Evolutionary conservation across 352 stramenopile genomes (phyloP).

Genomic region (Phytophthora sojae): DNA sequence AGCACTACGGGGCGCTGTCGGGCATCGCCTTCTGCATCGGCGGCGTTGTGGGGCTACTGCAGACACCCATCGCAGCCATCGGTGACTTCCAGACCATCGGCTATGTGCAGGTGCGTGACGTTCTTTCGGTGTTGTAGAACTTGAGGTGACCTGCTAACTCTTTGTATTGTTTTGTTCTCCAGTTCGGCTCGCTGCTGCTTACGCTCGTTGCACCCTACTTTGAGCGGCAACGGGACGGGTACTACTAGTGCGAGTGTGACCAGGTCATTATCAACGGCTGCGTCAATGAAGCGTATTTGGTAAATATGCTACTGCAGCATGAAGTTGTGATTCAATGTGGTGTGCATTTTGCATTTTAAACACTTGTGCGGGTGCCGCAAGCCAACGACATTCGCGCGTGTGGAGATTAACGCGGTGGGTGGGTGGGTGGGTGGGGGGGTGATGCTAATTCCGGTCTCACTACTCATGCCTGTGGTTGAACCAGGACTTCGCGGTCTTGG

Average conservation of each 20-base stretch:
- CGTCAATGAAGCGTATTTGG: too few species aligned
- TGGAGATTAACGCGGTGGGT: too few species aligned
- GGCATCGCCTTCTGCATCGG: slow-evolving; percentile 82
- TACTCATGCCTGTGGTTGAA: slow-evolving; percentile 18
- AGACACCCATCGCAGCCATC: slow-evolving; percentile 68
- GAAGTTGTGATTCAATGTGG: too few species aligned
- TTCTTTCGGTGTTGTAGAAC: not conserved
- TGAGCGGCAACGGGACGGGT: slow-evolving; percentile 47
- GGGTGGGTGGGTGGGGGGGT: too few species aligned
- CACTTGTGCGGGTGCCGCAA: too few species aligned
- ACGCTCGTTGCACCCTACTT: slow-evolving; percentile 60
- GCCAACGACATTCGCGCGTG: too few species aligned
- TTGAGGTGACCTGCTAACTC: not conserved
- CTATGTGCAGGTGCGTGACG: slow-evolving; percentile 56
- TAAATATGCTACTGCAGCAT: too few species aligned
- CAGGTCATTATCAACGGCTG: too few species aligned
- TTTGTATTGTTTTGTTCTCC: not conserved
- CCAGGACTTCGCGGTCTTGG: slow-evolving; percentile 16
- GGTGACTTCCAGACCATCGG: slow-evolving; percentile 52
- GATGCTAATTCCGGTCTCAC: too few species aligned
- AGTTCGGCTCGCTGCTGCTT: slow-evolving; percentile 60
- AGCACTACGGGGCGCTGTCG: slow-evolving; percentile 84
- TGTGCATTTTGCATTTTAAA: too few species aligned
- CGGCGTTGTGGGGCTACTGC: slow-evolving; percentile 66
- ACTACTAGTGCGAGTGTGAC: slow-evolving; percentile 31